A percentile compares a stretch with the other conserved stretches of the same genome.
phyloP scores from a whole-genome alignment of 805 yeast genomes.

The Brettanomyces sp. region DNA sequence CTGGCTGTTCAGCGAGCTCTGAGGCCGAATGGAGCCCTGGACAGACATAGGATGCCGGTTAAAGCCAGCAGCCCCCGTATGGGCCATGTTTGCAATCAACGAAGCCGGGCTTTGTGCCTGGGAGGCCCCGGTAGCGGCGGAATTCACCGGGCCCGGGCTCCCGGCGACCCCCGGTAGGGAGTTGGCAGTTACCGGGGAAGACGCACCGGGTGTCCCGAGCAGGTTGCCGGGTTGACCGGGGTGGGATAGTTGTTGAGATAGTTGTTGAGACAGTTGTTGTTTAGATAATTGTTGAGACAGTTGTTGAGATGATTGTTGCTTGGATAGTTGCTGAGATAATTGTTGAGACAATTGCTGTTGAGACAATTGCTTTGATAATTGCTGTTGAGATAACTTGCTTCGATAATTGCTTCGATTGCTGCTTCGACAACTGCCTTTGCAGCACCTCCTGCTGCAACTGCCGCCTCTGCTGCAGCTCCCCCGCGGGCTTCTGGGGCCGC shows the following conservation, averaged over 20 bases:
- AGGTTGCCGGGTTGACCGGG: neutral
- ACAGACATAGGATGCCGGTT: neutral
- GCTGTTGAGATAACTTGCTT: neutral
- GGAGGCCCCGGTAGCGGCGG: neutral
- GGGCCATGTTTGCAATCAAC: neutral
- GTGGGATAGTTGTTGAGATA: neutral
- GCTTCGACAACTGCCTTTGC: neutral
- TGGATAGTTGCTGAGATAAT: neutral
- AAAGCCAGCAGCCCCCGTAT: neutral
- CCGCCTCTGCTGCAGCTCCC: constrained; percentile 8
- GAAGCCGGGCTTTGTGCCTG: neutral
- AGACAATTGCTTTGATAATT: neutral
- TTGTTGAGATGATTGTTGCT: constrained; percentile 3
- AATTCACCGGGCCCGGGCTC: too few relatives aligned
- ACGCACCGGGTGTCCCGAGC: neutral
- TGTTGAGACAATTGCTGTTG: neutral
- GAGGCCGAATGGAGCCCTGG: neutral
- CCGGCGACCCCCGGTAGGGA: neutral
- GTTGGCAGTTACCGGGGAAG: neutral
- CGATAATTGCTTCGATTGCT: neutral
- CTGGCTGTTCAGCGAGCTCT: too few relatives aligned
- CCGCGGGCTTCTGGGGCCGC: constrained; percentile 11
- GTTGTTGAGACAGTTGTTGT: neutral
- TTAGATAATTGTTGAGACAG: neutral
- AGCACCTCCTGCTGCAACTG: constrained; percentile 4